Evolutionary conservation across 2,329 filamentous ascomycete genomes (phyloP), one percentile per base, ranked within the genome.

Genomic region (Pseudogymnoascus sp.): DNA sequence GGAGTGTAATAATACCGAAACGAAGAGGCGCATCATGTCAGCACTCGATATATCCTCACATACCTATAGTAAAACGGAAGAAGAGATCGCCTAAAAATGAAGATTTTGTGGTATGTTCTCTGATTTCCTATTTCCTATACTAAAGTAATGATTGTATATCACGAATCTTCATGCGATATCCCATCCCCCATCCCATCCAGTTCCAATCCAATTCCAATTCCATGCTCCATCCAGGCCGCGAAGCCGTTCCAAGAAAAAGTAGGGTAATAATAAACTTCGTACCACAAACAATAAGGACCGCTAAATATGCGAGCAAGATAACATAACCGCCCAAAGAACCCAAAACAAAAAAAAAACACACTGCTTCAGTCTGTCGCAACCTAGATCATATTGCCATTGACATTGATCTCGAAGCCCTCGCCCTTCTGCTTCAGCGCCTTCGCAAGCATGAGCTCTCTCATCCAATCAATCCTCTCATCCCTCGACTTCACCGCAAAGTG

Each of bases 381-480:
- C 71, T 77, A 89, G 72, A 90, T 88, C 85, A 88, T 88, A 76
- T 86, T 88, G 51, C 90, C 90, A 73, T 93, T 93, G 68, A 93
- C 85, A 73, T 86, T 89, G 70, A 95, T 85, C 77, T 93, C 89
- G 70, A 89, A 93, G 16, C 91, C 91, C 70, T 92, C 87, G 57
- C 85, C 87, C 82, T 93, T 95, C 77, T 92, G 89, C 80, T 88
- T 90, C 74, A 92, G 79, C 16, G 91, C 91, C 79, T 95, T 95
- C 63, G 91, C 91, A 54, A 96, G 85, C 91, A 96, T 96, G 66
- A 96, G 79, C 81, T 96, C 91, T 63, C 91, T 83, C 91, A 96
- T 96, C 95, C 95, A 99, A 75, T 97, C 93, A 72, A 98, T 97
- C 67, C 93, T 85, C 74, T 97, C 90, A 73, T 97, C 91, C 13